Percentiles rank a stretch among this genome's conserved stretches.
Conservation (phyloP, 192 early-diverging fungal species). For the Chytriomyces sp. region DNA sequence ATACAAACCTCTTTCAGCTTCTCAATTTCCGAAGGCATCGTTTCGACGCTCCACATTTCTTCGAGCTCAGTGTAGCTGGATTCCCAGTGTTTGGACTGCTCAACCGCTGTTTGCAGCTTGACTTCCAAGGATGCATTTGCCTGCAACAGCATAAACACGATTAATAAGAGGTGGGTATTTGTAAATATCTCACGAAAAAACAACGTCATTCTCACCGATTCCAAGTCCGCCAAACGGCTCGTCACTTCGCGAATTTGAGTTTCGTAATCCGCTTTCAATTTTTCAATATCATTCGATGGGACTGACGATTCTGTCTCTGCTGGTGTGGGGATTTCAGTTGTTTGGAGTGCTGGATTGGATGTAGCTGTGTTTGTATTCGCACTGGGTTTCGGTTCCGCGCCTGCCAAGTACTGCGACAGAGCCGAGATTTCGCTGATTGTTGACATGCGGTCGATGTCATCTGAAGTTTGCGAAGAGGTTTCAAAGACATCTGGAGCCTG, state of each 20-base stretch:
- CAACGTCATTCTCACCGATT: neutral
- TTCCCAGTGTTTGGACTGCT: no score
- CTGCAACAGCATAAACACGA: no score
- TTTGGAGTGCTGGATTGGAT: neutral
- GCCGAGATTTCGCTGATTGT: neutral
- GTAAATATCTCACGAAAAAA: no score
- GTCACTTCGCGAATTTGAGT: neutral
- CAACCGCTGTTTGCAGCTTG: neutral
- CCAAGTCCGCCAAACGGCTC: neutral
- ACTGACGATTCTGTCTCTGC: neutral
- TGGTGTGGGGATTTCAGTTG: neutral
- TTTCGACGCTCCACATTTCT: constrained; percentile 10
- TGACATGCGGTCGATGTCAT: neutral
- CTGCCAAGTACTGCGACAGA: neutral
- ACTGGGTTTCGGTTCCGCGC: neutral
- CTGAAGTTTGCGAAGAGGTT: neutral
- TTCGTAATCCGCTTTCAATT: neutral
- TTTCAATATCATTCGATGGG: neutral
- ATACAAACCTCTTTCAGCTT: neutral
- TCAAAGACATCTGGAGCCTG: neutral
- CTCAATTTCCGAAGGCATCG: neutral
- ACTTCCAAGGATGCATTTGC: neutral
- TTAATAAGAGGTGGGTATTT: no score
- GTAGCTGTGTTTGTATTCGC: neutral
- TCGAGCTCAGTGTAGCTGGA: neutral